A percentile compares a stretch with the other conserved stretches of the same genome.
Conservation (phyloP, 768 basidiomycete species). For the Crassisporium funariophilum region DNA sequence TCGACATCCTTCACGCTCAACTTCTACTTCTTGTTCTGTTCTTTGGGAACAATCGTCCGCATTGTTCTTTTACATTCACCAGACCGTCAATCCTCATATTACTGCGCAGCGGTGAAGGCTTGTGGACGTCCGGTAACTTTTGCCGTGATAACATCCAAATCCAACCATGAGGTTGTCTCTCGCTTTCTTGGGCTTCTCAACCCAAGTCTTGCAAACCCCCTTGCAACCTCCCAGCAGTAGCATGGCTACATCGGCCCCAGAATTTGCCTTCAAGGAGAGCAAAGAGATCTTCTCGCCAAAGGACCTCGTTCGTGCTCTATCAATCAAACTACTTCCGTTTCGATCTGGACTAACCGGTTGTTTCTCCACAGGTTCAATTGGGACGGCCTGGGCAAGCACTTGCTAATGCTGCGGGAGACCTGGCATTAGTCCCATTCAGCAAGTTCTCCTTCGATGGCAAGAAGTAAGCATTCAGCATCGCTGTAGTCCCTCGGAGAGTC, state of each 20-base stretch:
- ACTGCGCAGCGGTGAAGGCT: background rate
- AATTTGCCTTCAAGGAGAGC: constrained; percentile 62
- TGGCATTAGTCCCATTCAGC: constrained; percentile 66
- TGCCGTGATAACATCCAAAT: too few species aligned
- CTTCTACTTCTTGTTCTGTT: constrained; percentile 4
- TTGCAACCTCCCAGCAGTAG: constrained; percentile 18
- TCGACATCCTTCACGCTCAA: constrained; percentile 1
- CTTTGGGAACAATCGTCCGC: background rate
- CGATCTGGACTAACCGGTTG: background rate
- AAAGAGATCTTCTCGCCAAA: constrained; percentile 67
- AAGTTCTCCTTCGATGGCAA: constrained; percentile 74
- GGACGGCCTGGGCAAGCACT: constrained; percentile 65
- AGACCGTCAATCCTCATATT: background rate
- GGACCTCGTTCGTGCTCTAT: constrained; percentile 58
- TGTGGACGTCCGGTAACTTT: constrained; percentile 2
- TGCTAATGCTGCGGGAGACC: constrained; percentile 68
- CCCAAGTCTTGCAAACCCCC: constrained; percentile 50
- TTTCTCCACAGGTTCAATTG: constrained; percentile 47
- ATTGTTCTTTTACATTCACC: background rate
- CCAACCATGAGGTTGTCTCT: constrained; percentile 54
- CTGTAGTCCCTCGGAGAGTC: background rate
- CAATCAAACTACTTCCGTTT: background rate
- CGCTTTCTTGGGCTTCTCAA: constrained; percentile 53
- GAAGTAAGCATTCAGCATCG: constrained; percentile 52
- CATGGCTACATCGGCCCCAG: constrained; percentile 28